Conservation (phyloP, 805 yeast species). For the Zygosaccharomyces gambellarensis region DNA sequence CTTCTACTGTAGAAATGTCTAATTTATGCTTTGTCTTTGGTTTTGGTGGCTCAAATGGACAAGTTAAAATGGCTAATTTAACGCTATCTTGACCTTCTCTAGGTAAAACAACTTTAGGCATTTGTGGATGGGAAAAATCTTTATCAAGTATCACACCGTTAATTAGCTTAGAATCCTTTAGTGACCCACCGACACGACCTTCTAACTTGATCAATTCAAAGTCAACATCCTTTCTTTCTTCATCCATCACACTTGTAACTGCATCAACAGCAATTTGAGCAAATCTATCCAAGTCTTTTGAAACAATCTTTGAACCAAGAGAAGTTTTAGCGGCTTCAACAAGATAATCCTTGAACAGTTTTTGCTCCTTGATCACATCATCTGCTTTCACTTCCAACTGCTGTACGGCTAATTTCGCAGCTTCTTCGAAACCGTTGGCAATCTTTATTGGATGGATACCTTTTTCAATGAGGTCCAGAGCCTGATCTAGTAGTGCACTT, state of each 20-base stretch:
- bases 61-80: conserved; percentile 89
- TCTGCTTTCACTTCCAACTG: conserved; percentile 76
- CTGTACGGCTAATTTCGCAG: conserved; percentile 82
- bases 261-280: conserved; percentile 98
- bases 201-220: conserved; percentile 93
- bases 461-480: conserved; percentile 87
- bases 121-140: conserved; percentile 97
- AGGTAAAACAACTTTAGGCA: conserved; percentile 67
- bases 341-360: conserved; percentile 43
- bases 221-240: conserved; percentile 90
- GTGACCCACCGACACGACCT: conserved; percentile 92
- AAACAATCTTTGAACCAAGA: conserved; percentile 90
- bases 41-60: conserved; percentile 99
- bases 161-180: conserved; percentile 78
- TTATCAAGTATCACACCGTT: conserved; percentile 92
- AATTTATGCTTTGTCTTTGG: conserved; percentile 98
- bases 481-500: conserved; percentile 90
- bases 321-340: conserved; percentile 93
- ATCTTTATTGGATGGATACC: conserved; percentile 96
- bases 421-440: conserved; percentile 96
- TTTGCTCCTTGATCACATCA: conserved; percentile 40
- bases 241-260: conserved; percentile 85
- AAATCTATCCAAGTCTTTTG: conserved; percentile 88
- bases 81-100: conserved; percentile 49
- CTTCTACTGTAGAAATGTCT: conserved; percentile 90